Evolutionary conservation across 106 monocot genomes (phyloP), one percentile per base, ranked within the genome.

Genomic region (Dioscorea alata): DNA sequence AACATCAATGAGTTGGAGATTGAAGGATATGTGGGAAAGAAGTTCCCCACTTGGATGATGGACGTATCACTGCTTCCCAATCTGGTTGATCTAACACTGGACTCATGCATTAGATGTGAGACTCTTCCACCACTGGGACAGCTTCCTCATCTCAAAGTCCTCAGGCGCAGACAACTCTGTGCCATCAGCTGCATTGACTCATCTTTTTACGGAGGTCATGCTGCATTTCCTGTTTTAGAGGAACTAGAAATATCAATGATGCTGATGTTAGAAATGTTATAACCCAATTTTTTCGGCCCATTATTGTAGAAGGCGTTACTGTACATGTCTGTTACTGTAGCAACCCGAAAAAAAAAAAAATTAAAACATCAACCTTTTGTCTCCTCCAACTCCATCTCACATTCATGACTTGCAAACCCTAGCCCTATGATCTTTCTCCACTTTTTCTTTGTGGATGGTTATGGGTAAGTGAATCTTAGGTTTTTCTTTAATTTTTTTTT

Each of bases 41-140:
- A 4, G 8, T 68, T 79, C 19, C 75, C 83, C 35, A 4, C 10
- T 4, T 79, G 83, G 79, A 72, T 84, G 71, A 48, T 12, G 31
- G 31, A 75, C 17, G 32, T 13, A 33, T 15, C 61, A 13, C 16
- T 68, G 8, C 1, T 33, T 13, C 51, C 53, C 24, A 50, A 72
- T 73, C 57, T 84, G 4, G 69, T 69, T 21, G 8, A 24, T 1
- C 50, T 83, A 20, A 23, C n/a, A 28, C 65, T 83, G 4, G 13
- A 0, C 2, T 1, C 0, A 0, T 59, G 62, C 9, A n/a, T 22
- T 1, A 50, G 33, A 21, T 75, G 75, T 49, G 48, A 62, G 8
- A 19, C 25, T 4, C 58, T 76, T 4, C 75, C 75, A 13, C 20
- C 67, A 0, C 33, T 81, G 13, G 76, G 76, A 23, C 61, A 60